phyloP scores from a whole-genome alignment of 2,329 filamentous ascomycete genomes.

The Periconia digitata region DNA sequence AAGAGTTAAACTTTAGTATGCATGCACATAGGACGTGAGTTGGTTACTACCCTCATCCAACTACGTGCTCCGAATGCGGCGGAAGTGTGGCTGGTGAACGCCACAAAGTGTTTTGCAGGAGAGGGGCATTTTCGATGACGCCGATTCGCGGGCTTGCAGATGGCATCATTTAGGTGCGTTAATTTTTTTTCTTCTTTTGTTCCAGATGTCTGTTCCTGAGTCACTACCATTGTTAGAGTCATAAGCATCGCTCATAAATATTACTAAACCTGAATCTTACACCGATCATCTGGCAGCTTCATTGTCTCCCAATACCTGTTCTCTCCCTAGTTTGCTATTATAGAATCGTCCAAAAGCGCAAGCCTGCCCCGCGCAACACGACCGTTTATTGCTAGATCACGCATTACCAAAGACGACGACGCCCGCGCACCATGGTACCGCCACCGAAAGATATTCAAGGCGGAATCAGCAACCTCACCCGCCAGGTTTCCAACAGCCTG shows the following conservation, averaged over 20 bases:
- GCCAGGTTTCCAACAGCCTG: constrained; percentile 60
- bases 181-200: constrained; percentile 8
- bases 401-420: too few relatives aligned
- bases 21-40: too few relatives aligned
- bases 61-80: constrained; percentile 1
- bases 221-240: not conserved
- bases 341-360: not conserved
- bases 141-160: not conserved
- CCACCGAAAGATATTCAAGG: constrained; percentile 37
- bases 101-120: not conserved
- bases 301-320: not conserved
- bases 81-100: not conserved
- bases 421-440: constrained; percentile 34
- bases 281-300: too few relatives aligned
- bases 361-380: constrained; percentile 13
- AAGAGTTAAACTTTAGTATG: not conserved
- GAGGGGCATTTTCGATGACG: not conserved
- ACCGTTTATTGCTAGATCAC: constrained; percentile 14
- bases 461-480: constrained; percentile 37
- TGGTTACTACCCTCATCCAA: too few relatives aligned
- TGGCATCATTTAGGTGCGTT: constrained; percentile 1
- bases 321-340: not conserved
- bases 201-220: too few relatives aligned
- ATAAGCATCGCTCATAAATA: not conserved
- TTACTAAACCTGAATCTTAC: not conserved